Percentiles rank a stretch among this genome's conserved stretches.
These are phyloP conservation scores for Colletotrichum spaethianum DNA, from an alignment of 2,329 filamentous ascomycete genomes.

Conservation along the genomic window DNA sequence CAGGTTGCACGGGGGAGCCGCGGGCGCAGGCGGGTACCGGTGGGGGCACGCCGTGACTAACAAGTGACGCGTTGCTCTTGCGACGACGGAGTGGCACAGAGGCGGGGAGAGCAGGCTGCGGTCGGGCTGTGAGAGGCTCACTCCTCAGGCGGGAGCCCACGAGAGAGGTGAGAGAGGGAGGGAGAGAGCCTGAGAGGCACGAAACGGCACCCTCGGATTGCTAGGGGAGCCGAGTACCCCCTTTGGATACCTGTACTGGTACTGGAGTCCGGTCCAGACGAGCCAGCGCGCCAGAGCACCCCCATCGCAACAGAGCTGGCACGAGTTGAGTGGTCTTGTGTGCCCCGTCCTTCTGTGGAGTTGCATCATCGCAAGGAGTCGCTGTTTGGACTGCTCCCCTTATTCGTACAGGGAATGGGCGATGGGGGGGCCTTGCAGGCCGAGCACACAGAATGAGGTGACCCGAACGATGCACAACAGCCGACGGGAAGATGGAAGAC, in stretches of 20 bases:
- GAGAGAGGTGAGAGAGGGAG: too few relatives aligned
- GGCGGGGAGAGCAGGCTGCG: conserved; percentile 18
- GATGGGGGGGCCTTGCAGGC: background rate
- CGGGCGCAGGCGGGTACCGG: conserved; percentile 16
- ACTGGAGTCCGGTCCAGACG: background rate
- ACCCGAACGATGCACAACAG: background rate
- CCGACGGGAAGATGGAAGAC: conserved; percentile 12
- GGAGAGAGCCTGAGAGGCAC: too few relatives aligned
- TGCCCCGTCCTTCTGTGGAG: conserved; percentile 12
- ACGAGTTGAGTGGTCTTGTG: conserved; percentile 8
- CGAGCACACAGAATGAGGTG: background rate
- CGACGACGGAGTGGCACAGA: conserved; percentile 23
- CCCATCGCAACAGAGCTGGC: background rate
- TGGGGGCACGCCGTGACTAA: conserved; percentile 34
- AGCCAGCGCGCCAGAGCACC: conserved; percentile 4
- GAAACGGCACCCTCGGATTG: conserved; percentile 12
- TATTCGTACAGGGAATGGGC: background rate
- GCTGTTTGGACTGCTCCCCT: background rate
- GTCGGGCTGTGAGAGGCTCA: conserved; percentile 1
- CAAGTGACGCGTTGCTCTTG: conserved; percentile 39
- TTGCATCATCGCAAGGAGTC: conserved; percentile 11
- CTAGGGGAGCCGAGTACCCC: conserved; percentile 21
- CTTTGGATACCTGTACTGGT: too few relatives aligned
- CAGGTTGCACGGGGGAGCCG: background rate
- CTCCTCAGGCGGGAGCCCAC: background rate